Conservation (phyloP, 768 basidiomycete genomes). For the Trametes cingulata region DNA sequence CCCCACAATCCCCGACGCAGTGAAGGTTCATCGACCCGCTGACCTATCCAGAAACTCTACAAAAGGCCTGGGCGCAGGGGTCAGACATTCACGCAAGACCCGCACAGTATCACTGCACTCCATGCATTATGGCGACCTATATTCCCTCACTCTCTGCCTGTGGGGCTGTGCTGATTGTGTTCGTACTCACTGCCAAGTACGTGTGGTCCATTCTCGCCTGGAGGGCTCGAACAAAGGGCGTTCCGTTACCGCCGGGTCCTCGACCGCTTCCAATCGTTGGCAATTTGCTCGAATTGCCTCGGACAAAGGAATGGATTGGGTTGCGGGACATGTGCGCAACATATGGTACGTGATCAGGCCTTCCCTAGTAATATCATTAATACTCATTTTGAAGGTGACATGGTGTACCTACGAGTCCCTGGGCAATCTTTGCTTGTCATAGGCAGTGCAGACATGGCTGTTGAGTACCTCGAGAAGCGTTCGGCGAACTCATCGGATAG, state of each 20-base stretch:
- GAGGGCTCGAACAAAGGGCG: not conserved
- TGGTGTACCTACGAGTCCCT: constrained; percentile 20
- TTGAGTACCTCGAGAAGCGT: constrained; percentile 21
- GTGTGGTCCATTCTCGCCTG: not conserved
- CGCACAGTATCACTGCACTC: too few relatives aligned
- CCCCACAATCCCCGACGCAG: too few relatives aligned
- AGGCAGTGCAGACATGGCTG: not conserved
- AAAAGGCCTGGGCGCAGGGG: too few relatives aligned
- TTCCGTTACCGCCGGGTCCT: constrained; percentile 14
- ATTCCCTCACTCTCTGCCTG: too few relatives aligned
- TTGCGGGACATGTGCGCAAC: not conserved
- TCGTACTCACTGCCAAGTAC: not conserved
- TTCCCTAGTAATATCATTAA: not conserved
- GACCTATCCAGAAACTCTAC: too few relatives aligned
- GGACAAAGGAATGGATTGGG: not conserved
- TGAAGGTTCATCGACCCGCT: too few relatives aligned
- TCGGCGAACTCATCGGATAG: constrained; percentile 24
- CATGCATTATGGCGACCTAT: too few relatives aligned
- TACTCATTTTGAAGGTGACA: constrained; percentile 7
- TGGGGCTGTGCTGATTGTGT: not conserved
- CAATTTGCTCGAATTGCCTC: not conserved
- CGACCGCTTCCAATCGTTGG: constrained; percentile 5
- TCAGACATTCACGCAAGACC: too few relatives aligned
- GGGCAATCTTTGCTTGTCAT: constrained; percentile 16
- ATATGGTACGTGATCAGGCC: not conserved